phyloP scores from a whole-genome alignment of 768 basidiomycete genomes.

The Vararia minispora region DNA sequence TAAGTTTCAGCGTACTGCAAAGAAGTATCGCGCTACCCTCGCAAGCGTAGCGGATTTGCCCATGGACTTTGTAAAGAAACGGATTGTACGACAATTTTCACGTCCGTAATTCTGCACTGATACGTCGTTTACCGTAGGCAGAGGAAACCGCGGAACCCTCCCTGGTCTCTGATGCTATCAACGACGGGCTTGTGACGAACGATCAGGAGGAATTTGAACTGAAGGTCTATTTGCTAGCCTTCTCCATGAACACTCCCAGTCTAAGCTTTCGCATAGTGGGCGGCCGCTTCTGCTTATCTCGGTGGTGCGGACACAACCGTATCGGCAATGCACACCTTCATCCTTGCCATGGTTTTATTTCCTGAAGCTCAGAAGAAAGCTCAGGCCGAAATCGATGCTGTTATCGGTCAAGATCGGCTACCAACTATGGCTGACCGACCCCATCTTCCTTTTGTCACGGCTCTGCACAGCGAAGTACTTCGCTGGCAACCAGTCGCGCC shows the following conservation, averaged over 20 bases:
- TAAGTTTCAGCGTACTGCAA: background rate
- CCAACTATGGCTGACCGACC: constrained; percentile 10
- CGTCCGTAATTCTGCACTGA: background rate
- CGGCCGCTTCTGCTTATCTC: too few relatives aligned
- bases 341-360: constrained; percentile 12
- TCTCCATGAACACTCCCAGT: background rate
- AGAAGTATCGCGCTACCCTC: background rate
- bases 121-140: background rate
- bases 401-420: constrained; percentile 11
- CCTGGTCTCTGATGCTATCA: constrained; percentile 2
- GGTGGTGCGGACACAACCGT: constrained; percentile 12
- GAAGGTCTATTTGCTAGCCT: background rate
- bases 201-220: constrained; percentile 1
- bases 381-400: constrained; percentile 13
- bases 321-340: constrained; percentile 7
- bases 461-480: constrained; percentile 11
- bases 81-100: background rate
- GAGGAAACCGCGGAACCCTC: constrained; percentile 1
- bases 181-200: background rate
- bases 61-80: constrained; percentile 4
- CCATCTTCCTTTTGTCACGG: constrained; percentile 11
- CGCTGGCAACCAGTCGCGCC: constrained; percentile 12
- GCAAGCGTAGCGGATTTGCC: background rate
- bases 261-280: too few relatives aligned
- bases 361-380: constrained; percentile 11